Evolutionary conservation across 2,329 filamentous ascomycete species (phyloP).

Genomic region (Calonectria pseudoreteaudii): DNA sequence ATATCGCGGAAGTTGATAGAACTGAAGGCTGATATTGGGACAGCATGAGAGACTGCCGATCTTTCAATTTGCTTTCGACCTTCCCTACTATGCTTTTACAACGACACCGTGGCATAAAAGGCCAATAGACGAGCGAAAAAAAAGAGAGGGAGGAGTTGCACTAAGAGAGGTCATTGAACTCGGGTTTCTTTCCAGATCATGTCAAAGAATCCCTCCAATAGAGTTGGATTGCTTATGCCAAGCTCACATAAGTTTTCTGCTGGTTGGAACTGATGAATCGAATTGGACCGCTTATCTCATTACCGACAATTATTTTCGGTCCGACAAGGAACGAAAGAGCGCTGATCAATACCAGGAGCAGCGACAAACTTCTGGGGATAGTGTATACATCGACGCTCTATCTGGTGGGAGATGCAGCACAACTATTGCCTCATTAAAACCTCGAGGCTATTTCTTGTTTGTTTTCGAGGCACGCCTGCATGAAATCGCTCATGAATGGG

Average conservation of each 20-base stretch:
- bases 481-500: not conserved
- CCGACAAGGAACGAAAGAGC: not conserved
- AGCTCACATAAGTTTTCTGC: not conserved
- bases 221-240: not conserved
- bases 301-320: not conserved
- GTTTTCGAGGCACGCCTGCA: not conserved
- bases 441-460: not conserved
- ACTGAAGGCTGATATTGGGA: not conserved
- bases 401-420: not conserved
- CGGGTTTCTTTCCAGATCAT: not conserved
- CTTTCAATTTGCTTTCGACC: not conserved
- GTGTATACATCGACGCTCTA: not conserved
- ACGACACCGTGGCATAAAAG: not conserved
- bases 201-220: not conserved
- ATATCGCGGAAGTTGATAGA: too few relatives aligned
- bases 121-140: not conserved
- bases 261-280: not conserved
- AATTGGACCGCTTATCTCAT: not conserved
- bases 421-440: not conserved
- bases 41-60: not conserved
- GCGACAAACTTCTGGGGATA: not conserved
- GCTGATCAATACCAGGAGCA: not conserved
- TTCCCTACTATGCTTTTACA: not conserved
- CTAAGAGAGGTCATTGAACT: not conserved
- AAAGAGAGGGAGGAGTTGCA: not conserved